phyloP scores from a whole-genome alignment of 768 basidiomycete genomes.

The Mycena rosella region DNA sequence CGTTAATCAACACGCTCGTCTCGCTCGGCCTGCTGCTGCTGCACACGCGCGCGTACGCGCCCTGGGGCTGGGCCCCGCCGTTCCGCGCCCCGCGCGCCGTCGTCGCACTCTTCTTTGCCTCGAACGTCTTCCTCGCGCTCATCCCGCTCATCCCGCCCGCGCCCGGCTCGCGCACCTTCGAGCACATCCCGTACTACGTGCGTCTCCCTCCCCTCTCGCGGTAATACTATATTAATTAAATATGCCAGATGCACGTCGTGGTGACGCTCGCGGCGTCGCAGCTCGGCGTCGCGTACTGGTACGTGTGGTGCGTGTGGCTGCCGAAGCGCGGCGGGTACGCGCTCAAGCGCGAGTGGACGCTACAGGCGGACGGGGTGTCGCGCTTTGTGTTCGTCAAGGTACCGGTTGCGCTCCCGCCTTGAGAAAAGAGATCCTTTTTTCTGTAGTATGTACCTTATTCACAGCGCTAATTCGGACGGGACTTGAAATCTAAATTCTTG shows the following conservation, averaged over 20 bases:
- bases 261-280: constrained; percentile 56
- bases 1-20: constrained; percentile 35
- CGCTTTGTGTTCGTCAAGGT: constrained; percentile 38
- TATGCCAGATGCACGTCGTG: constrained; percentile 49
- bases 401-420: constrained; percentile 4
- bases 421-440: no score
- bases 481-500: no score
- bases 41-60: constrained; percentile 48
- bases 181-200: constrained; percentile 69
- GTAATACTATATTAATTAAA: background rate
- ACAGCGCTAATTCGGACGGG: no score
- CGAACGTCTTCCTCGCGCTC: constrained; percentile 70
- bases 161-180: constrained; percentile 60
- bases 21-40: constrained; percentile 40
- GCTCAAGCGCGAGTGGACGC: constrained; percentile 45
- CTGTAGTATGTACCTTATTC: no score
- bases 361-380: constrained; percentile 50
- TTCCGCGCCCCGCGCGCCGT: constrained; percentile 37
- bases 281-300: constrained; percentile 54
- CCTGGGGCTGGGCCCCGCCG: constrained; percentile 52
- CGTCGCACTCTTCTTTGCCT: constrained; percentile 64
- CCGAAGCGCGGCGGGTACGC: constrained; percentile 48
- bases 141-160: constrained; percentile 68
- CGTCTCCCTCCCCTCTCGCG: constrained; percentile 37
- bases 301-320: constrained; percentile 46